phyloP scores from a whole-genome alignment of 2,329 filamentous ascomycete species.

The Diaporthe ampelina region DNA sequence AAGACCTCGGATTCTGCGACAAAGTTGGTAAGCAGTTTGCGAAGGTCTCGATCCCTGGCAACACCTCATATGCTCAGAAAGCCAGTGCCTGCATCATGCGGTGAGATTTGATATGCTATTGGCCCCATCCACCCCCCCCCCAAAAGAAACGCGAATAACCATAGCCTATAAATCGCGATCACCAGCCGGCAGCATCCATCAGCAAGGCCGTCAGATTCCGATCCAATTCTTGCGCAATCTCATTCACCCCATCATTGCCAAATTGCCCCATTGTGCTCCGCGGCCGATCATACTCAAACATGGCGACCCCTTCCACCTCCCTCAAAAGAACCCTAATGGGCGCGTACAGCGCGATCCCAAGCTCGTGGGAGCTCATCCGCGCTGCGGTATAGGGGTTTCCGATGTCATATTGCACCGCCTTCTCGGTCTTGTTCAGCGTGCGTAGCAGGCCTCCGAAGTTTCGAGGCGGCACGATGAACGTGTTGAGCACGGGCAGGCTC shows the following conservation, averaged over 20 bases:
- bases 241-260: background rate
- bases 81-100: background rate
- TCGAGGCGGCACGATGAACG: background rate
- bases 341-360: background rate
- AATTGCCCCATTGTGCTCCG: background rate
- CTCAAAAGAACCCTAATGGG: background rate
- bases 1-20: background rate
- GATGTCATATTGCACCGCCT: slow-evolving; percentile 1
- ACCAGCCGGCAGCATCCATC: slow-evolving; percentile 9
- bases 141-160: no score
- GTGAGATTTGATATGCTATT: no score
- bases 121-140: no score
- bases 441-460: background rate
- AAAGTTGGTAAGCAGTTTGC: background rate
- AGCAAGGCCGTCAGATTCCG: background rate
- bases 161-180: background rate
- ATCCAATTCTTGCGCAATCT: slow-evolving; percentile 8
- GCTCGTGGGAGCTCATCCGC: background rate
- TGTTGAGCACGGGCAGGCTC: background rate
- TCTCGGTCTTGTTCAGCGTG: background rate
- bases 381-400: background rate
- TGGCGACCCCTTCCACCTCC: background rate
- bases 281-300: slow-evolving; percentile 9
- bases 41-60: background rate
- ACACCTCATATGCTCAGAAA: background rate